Base-by-base conservation (phyloP, 352 stramenopile genomes). In the Phytophthora cactorum region DNA sequence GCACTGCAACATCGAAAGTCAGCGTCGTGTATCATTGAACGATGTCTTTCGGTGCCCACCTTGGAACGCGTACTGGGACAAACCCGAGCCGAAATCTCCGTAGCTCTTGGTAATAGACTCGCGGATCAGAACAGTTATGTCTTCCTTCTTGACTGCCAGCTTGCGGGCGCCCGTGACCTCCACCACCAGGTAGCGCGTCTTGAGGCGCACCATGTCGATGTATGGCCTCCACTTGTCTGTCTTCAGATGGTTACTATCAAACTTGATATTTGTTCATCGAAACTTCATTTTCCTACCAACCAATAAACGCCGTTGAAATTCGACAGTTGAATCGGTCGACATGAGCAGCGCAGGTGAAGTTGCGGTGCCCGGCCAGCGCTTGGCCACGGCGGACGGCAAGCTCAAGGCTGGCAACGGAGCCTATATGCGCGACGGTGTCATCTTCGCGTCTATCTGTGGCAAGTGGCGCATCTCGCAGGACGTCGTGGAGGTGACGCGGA, bases 1-100 rank as follows among this genome's bases (percentile, higher is more conserved):
- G 32, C 54, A 91, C 84, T 93, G 51, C 1, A 56, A 11, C 57
- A 56, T 27, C 4, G 49, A 41, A 54, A 50, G 41, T 67, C n/a
- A 63, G 46, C 17, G 22, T 61, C 25, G 5, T 32, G 38, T 29
- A 10, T 2, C 2, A 29, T 27, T 10, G 9, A 52, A 38, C 2
- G 29, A 38, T 59, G 38, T 8, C 45, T 17, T 29, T 53, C 28
- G 14, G 50, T 46, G 36, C 65, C 14, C 50, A 91, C 83, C 85
- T 86, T 93, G 83, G 62, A 92, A 92, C n/a, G 85, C 78, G 71
- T 89, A 92, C 66, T 92, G 83, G 25, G 84, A 67, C 59, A 89
- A 65, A 7, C 85, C 83, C 10, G 80, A 78, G 39, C 82, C 83
- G 39, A 86, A 86, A 62, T 93, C 85, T 22, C 85, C 85, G 58